Evolutionary conservation across 1,139 yeast species (phyloP).

Genomic region (Taphrina pruni): DNA sequence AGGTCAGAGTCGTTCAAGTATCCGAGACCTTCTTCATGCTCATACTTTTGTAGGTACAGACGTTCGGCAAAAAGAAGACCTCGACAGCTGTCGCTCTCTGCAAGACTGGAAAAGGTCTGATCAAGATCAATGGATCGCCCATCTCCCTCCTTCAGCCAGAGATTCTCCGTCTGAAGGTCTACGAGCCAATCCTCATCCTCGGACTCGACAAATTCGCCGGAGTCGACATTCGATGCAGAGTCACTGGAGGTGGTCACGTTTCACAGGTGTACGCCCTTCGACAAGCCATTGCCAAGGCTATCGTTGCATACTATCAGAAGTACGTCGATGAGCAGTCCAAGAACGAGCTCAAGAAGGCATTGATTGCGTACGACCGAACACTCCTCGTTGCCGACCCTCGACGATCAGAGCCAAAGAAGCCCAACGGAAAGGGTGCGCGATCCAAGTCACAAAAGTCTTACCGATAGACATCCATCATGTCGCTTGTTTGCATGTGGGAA

Average conservation of each 20-base stretch:
- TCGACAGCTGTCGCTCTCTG: conserved; percentile 95
- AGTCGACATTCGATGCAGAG: conserved; percentile 98
- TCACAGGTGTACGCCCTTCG: conserved; percentile 96
- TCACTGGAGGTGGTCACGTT: conserved; percentile 99
- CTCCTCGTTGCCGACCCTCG: conserved; percentile 99
- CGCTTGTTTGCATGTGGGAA: conserved; percentile 6
- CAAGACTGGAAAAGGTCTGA: conserved; percentile 44
- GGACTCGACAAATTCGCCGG: conserved; percentile 99
- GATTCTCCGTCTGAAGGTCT: conserved; percentile 92
- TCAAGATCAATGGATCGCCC: conserved; percentile 90
- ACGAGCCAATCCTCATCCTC: conserved; percentile 98
- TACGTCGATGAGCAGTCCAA: conserved; percentile 98
- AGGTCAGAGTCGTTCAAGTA: conserved; percentile 31
- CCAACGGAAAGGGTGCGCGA: conserved; percentile 99
- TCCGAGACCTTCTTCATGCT: conserved; percentile 34
- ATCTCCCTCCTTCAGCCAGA: conserved; percentile 99
- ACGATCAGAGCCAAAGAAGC: conserved; percentile 99
- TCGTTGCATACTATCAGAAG: conserved; percentile 99
- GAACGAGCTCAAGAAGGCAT: conserved; percentile 98
- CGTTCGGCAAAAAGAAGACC: conserved; percentile 99
- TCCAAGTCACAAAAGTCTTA: conserved; percentile 99
- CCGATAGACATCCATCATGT: conserved; percentile 70
- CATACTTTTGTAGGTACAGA: conserved; percentile 16
- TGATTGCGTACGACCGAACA: conserved; percentile 98
- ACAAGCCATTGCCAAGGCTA: conserved; percentile 99